Base-by-base conservation (phyloP, 2,329 filamentous ascomycete genomes). In the Phymatotrichopsis omnivora region DNA sequence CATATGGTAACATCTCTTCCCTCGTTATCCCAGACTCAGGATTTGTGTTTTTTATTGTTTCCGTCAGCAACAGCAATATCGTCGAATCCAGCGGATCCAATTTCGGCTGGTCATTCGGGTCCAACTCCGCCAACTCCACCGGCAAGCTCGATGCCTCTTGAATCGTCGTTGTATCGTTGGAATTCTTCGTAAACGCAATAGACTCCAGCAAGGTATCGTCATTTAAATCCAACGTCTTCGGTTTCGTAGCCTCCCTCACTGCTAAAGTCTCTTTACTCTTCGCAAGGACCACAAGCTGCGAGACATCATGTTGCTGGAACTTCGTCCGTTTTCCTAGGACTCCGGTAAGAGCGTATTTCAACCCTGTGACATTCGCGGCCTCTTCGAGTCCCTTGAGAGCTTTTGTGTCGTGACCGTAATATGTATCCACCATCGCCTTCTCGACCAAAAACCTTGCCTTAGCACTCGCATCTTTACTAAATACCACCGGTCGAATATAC, bases 1-100 rank as follows among this genome's bases (percentile, higher is more conserved):
- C 91, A 61, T 89, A 98, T 0, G 91, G 91, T 1, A 93, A 65
- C 4, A 93, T 89, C 61, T 96, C 85, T 64, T 96, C 87, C n/a
- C 86, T 74, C 0, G 87, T 96, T 1, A 98, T 69, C 0, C 83
- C 80, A 61, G 96, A 82, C 1, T 78, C 71, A 0, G 91, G 86
- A 0, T 86, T 81, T 0, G 84, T 86, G 59, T 96, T 94, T 51
- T 83, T 93, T 49, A 96, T 77, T 0, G 86, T 93, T 42, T 93
- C 89, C 0, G 86, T 86, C 7, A 76, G 63, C 7, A 71, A 70
- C 1, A 98, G 74, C 7, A 98, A 71, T 20, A 93, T 89, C 40
- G 93, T 84, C 19, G 93, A 87, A 61, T 98, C 91, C 6, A 95
- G 68, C 2, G 89, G 78, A 3, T 78, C 71, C 1, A 98, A 72